A percentile compares a stretch with the other conserved stretches of the same genome.
Evolutionary conservation across 257 asterid genomes (phyloP).

Genomic region (Solanum pimpinellifolium): DNA sequence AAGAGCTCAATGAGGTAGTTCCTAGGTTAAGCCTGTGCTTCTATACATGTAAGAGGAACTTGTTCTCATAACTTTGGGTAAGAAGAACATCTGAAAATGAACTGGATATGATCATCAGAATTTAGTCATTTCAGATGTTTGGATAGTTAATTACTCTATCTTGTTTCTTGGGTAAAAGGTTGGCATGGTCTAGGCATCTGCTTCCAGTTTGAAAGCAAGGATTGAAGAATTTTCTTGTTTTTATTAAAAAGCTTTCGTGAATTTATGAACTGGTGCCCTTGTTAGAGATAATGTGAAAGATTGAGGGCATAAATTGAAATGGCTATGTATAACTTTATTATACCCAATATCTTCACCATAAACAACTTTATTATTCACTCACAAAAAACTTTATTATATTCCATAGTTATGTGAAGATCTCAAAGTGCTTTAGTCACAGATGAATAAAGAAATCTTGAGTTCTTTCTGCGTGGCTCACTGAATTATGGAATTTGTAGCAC

Average conservation of each 20-base stretch:
- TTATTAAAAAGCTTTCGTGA: neutral
- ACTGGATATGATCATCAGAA: neutral
- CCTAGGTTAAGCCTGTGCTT: neutral
- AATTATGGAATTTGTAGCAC: neutral
- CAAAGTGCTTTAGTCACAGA: neutral
- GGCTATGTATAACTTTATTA: neutral
- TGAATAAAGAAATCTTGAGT: neutral
- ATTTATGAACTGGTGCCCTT: neutral
- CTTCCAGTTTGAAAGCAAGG: neutral
- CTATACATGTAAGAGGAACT: neutral
- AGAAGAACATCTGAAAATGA: neutral
- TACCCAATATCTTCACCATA: neutral
- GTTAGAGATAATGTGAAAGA: neutral
- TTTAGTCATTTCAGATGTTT: neutral
- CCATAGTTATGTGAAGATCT: neutral
- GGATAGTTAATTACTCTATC: neutral
- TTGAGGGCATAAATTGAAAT: neutral
- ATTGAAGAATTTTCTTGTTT: neutral
- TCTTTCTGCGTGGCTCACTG: neutral
- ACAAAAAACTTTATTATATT: neutral
- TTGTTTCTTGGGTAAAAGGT: neutral
- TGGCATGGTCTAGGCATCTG: neutral
- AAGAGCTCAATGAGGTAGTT: neutral
- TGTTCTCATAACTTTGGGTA: neutral
- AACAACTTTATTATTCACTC: neutral